Base-by-base conservation (phyloP, 1,284 basidiomycete species). In the Peniophora sp. region DNA sequence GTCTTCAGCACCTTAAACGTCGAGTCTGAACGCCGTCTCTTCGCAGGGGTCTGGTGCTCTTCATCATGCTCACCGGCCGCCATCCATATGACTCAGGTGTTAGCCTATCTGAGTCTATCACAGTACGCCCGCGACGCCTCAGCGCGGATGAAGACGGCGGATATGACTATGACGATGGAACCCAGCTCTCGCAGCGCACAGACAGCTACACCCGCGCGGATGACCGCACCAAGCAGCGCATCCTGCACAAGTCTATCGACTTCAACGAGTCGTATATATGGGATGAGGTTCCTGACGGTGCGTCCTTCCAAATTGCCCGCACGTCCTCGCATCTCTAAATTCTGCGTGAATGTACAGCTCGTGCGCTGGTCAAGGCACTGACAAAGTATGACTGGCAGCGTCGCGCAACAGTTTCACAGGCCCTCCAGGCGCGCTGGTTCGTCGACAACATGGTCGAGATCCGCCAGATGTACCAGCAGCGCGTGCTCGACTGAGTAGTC, bases 391-490 rank as follows among this genome's bases (percentile, higher is more conserved):
- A 86, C 55, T 73, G 75, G 51, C 64, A 63, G 24, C 63, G 70
- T 35, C 80, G 88, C 20, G 78, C 78, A 17, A 89, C 83, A 0
- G 77, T 86, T 22, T 61, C 73, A 43, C 64, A 67, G 51, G 85
- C 86, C 3, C 66, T 89, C 50, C 62, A 72, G 55, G 78, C 75
- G 59, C 55, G 59, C 39, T 91, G 87, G 87, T 85, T 91, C 53
- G 61, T 62, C 27, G 71, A 65, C 20, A 85, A 89, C 58, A 59
- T 78, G 17, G 63, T 73, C 22, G 77, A 82, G 49, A 71, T 91
- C 43, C 72, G 81, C 55, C 66, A 67, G 20, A 73, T 81, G 23
- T 88, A 86, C 65, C 68, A 69, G 50, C 72, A 73, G 50, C 73
- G 83, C 45, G 74, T 88, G 38, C 38, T 41, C 16, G 38, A 20